Evolutionary conservation across 1,284 basidiomycete species (phyloP).

Genomic region (Cryptococcus hybrid): DNA sequence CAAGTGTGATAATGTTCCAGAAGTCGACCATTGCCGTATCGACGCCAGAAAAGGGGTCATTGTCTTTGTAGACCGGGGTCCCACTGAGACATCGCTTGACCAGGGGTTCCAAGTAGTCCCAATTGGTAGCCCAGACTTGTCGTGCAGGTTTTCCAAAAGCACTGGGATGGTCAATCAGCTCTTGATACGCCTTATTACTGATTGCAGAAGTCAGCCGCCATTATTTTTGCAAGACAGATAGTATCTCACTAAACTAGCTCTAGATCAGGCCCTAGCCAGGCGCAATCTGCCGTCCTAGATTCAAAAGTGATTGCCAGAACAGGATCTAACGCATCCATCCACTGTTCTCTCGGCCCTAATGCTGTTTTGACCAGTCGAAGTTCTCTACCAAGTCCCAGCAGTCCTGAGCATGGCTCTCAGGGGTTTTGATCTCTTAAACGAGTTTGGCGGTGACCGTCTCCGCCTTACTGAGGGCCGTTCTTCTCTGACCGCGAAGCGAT

Average conservation of each 20-base stretch:
- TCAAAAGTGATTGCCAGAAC: slow-evolving; percentile 29
- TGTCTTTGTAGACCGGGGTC: slow-evolving; percentile 18
- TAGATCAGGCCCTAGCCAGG: slow-evolving; percentile 40
- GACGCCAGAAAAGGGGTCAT: slow-evolving; percentile 28
- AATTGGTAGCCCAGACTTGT: slow-evolving; percentile 31
- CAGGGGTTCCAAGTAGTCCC: slow-evolving; percentile 22
- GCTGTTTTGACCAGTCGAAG: slow-evolving; percentile 34
- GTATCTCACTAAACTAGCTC: slow-evolving; percentile 32
- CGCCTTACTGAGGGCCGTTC: slow-evolving; percentile 1
- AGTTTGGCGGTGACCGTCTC: slow-evolving; percentile 1
- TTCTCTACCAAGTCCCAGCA: slow-evolving; percentile 25
- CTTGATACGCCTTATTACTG: slow-evolving; percentile 34
- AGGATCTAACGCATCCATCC: slow-evolving; percentile 28
- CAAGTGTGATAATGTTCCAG: slow-evolving; percentile 38
- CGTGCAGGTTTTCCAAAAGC: slow-evolving; percentile 27
- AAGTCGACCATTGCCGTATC: slow-evolving; percentile 17
- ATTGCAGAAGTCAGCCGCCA: background rate
- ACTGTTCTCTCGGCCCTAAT: slow-evolving; percentile 28
- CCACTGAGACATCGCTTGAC: slow-evolving; percentile 18
- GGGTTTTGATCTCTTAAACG: background rate
- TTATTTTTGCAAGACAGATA: background rate
- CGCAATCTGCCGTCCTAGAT: slow-evolving; percentile 22
- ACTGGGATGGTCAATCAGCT: slow-evolving; percentile 27
- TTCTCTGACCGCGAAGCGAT: background rate
- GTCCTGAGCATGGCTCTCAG: slow-evolving; percentile 10